Evolutionary conservation across 2,329 filamentous ascomycete genomes (phyloP), one percentile per base, ranked within the genome.

Genomic region (Emericellopsis cladophorae): DNA sequence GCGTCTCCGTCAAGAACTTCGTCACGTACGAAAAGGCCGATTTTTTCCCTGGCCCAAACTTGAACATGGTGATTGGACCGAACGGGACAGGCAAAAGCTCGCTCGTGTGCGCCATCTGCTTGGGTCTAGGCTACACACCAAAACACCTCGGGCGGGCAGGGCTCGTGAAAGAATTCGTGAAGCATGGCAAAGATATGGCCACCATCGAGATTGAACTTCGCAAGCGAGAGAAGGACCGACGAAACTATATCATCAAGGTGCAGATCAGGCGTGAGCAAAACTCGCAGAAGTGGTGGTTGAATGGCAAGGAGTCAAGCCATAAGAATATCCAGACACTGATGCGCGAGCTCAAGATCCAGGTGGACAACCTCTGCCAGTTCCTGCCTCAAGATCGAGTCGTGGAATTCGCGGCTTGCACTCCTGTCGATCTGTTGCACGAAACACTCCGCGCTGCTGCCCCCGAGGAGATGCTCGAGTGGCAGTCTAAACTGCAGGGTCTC

Each of bases 11-110:
- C 36, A 75, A 73, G 38, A 85, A 96, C 60, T 98, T 98, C 51
- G 87, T 98, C 42, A 98, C 92, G 0, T 98, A 98, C 62, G 88
- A 85, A 39, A 79, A 81, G 40, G 90, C 88, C 42, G 89, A 95
- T 48, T 95, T 96, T 59, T 77, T 82, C 44, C 87, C 88, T 11
- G 92, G 92, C 0, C 90, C 92, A 1, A 90, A 85, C 56, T 62
- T 98, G 54, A 98, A 98, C 58, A 96, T 98, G 90, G 81, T 98
- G 40, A 95, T 98, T 50, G 92, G 92, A 0, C 92, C 92, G n/a
- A 98, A 98, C 54, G 92, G 92, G 29, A 96, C 92, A 0, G 92
- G 92, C 0, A 98, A 98, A 64, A 96, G 90, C 62, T 95, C 92
- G 0, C 70, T 98, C 22, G 90, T 98, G 35, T 98, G 92, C 61